Conservation (phyloP, 805 yeast genomes). For the Myxozyma monticola region DNA sequence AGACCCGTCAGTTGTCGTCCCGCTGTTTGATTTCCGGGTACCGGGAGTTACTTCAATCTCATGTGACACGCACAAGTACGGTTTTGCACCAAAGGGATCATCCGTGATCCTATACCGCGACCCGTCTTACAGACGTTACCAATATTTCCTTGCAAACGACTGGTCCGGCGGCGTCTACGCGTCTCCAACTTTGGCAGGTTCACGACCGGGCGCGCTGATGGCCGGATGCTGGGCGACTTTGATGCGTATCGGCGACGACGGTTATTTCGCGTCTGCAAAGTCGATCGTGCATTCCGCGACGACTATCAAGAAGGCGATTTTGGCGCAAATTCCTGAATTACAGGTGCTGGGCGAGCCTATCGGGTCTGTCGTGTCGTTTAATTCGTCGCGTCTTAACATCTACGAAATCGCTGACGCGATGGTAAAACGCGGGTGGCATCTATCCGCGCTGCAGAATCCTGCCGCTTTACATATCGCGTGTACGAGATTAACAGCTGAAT, state of each 20-base stretch:
- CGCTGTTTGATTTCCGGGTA: constrained; percentile 78
- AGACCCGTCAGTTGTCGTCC: constrained; percentile 36
- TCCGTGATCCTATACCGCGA: constrained; percentile 87
- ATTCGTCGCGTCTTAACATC: constrained; percentile 59
- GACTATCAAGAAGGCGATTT: constrained; percentile 51
- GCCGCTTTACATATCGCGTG: constrained; percentile 89
- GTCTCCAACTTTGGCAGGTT: constrained; percentile 94
- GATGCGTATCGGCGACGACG: constrained; percentile 77
- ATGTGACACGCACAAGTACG: constrained; percentile 99
- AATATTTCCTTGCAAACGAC: constrained; percentile 76
- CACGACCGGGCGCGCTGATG: constrained; percentile 94
- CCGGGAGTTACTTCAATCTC: constrained; percentile 94
- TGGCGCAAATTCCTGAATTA: constrained; percentile 53
- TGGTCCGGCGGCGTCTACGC: constrained; percentile 98
- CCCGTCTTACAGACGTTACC: constrained; percentile 65
- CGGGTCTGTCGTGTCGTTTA: constrained; percentile 79
- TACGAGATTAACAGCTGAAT: constrained; percentile 64
- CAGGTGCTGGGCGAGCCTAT: constrained; percentile 82
- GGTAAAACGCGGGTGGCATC: constrained; percentile 76
- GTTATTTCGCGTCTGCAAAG: constrained; percentile 66
- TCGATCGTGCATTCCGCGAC: constrained; percentile 69
- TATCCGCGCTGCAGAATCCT: constrained; percentile 83
- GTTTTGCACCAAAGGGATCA: constrained; percentile 97
- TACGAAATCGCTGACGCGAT: constrained; percentile 77
- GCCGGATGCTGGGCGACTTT: constrained; percentile 99